Base-by-base conservation (phyloP, 768 basidiomycete genomes). In the Kwoniella sp. region DNA sequence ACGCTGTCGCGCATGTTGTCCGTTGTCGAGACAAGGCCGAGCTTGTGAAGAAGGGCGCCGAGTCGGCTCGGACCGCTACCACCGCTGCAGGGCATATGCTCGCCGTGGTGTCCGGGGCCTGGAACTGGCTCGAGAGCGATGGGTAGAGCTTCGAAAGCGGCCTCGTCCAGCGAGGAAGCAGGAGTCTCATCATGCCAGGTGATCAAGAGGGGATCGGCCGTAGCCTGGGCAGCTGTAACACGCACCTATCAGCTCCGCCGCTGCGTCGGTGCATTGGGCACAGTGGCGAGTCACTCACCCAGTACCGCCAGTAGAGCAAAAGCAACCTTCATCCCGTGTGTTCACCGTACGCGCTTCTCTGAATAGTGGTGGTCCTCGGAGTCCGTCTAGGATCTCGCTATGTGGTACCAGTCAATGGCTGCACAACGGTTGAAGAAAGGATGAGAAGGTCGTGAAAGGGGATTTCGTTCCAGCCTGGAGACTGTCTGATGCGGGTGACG, bases 311-410 rank as follows among this genome's bases (percentile, higher is more conserved):
- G 39, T 12, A 59, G 19, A 9, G 56, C 37, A 20, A 63, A 26
- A 19, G 61, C 56, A 9, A 60, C 22, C 42, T 60, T 62, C 65
- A 67, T 66, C 7, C 17, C 57, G 20, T 25, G 5, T 31, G 9
- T 46, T 29, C 25, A 12, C 9, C 14, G 29, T 12, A 19, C n/a
- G n/a, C n/a, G n/a, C n/a, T n/a, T n/a, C n/a, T n/a, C n/a, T n/a
- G n/a, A n/a, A n/a, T n/a, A n/a, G n/a, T n/a, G n/a, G n/a, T n/a
- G n/a, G n/a, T n/a, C n/a, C n/a, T n/a, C n/a, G n/a, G n/a, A n/a
- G n/a, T n/a, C n/a, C n/a, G n/a, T n/a, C n/a, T n/a, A n/a, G n/a
- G n/a, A n/a, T n/a, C n/a, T n/a, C n/a, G n/a, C n/a, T n/a, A n/a
- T n/a, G n/a, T n/a, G n/a, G n/a, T n/a, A n/a, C n/a, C n/a, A n/a